These are phyloP conservation scores for Aspergillus nidulans DNA, from an alignment of 495 filamentous ascomycete species.

Conservation along the genomic window DNA sequence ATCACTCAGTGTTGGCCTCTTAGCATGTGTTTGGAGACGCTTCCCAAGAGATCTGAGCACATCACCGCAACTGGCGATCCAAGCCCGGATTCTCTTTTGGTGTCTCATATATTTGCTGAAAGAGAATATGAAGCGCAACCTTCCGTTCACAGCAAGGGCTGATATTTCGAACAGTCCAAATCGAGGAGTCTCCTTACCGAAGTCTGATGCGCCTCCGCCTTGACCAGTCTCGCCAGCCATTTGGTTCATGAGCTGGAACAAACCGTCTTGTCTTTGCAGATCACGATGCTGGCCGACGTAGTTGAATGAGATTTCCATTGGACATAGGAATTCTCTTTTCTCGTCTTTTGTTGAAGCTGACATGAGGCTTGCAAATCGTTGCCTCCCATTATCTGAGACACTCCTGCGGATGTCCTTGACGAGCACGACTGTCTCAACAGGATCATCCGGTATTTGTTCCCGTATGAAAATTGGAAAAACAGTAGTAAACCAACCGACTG, in stretches of 20 bases:
- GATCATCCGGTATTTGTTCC: constrained; percentile 20
- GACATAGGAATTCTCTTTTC: constrained; percentile 44
- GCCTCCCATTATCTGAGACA: constrained; percentile 45
- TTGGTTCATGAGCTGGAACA: constrained; percentile 54
- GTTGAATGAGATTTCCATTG: constrained; percentile 69
- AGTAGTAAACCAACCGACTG: constrained; percentile 61
- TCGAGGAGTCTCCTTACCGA: constrained; percentile 50
- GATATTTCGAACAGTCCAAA: constrained; percentile 65
- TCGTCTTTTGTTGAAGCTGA: constrained; percentile 39
- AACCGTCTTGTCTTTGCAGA: constrained; percentile 54
- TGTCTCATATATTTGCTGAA: constrained; percentile 59
- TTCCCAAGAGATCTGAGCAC: constrained; percentile 48
- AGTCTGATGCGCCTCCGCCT: constrained; percentile 53
- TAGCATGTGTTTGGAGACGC: constrained; percentile 42
- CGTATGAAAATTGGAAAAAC: constrained; percentile 44
- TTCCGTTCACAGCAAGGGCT: constrained; percentile 54
- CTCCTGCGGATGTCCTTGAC: constrained; percentile 45
- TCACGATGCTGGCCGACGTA: constrained; percentile 63
- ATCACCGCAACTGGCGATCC: constrained; percentile 57
- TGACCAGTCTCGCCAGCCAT: constrained; percentile 44
- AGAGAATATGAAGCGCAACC: constrained; percentile 58
- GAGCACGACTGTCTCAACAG: constrained; percentile 36
- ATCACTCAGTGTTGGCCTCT: constrained; percentile 55
- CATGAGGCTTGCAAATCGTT: constrained; percentile 47
- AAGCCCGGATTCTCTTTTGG: constrained; percentile 50